Conservation (phyloP, 345 rosid genomes). For the Zanthoxylum bungeanum region DNA sequence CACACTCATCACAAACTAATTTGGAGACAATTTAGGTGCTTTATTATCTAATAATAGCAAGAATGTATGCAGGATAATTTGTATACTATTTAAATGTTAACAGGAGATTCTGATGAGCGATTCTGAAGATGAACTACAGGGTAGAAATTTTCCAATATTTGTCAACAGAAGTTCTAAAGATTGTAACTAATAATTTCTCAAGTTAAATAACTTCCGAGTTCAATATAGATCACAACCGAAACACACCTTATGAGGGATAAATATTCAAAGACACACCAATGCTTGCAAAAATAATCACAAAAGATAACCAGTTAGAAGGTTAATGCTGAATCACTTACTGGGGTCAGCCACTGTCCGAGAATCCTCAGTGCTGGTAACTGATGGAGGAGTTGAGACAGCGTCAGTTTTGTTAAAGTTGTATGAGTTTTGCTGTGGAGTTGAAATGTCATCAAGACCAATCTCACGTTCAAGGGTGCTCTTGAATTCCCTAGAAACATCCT, state of each 20-base stretch:
- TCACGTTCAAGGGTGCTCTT: slow-evolving; percentile 91
- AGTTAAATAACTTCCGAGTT: background rate
- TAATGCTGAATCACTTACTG: slow-evolving; percentile 44
- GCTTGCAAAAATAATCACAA: background rate
- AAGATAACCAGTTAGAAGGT: background rate
- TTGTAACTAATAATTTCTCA: background rate
- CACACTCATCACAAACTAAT: background rate
- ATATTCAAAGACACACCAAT: background rate
- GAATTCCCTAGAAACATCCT: slow-evolving; percentile 97
- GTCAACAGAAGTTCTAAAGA: background rate
- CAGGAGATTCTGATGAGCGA: background rate
- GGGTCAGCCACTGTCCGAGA: slow-evolving; percentile 37
- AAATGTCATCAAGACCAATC: slow-evolving; percentile 73
- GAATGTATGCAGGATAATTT: background rate
- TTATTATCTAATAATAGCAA: background rate
- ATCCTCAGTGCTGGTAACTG: slow-evolving; percentile 31
- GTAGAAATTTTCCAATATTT: background rate
- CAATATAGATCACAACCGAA: background rate
- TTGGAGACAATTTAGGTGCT: background rate
- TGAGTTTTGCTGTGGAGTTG: slow-evolving; percentile 34
- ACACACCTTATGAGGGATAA: background rate
- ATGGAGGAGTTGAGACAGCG: slow-evolving; percentile 35
- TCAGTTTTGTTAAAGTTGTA: slow-evolving; percentile 41
- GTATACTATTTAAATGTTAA: background rate
- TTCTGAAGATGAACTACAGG: background rate